Evolutionary conservation across 176 grass and related monocot species (phyloP), one percentile per base, ranked within the genome.

Genomic region (Oryza australiensis): DNA sequence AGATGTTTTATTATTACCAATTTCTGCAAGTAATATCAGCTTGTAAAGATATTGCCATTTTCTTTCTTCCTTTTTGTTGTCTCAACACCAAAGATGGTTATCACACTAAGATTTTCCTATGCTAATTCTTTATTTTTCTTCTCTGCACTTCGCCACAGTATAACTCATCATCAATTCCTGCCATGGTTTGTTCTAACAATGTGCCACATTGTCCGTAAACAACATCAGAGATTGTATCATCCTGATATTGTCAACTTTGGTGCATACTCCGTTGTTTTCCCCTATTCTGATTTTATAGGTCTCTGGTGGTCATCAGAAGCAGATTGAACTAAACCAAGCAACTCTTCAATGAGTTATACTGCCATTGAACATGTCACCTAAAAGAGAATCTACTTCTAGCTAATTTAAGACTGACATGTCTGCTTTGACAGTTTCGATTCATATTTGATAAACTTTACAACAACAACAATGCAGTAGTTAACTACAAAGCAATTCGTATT

Each of bases 311-410:
- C 4, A 65, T 26, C 7, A 30, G 2, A 66, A 32, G 38, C 23
- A n/a, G 37, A 65, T 46, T 66, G 40, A 78, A 78, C 38, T 27
- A 66, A 72, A 62, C 49, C 30, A 62, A 62, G 27, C 10, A 33
- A 23, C 24, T 32, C 12, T 9, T 42, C 23, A 77, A 18, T 63
- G 23, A 64, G 35, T 12, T 77, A 1, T 37, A 37, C 32, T 48
- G 67, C 34, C n/a, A 80, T 35, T 68, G 43, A 80, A 5, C 6
- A 68, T 46, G 49, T 68, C 12, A 5, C 22, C 29, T 8, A 68
- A 80, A 80, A 80, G 27, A 55, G 0, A 68, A 67, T 67, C 41
- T 79, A 8, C 33, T 46, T 79, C 66, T 67, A 20, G 43, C 64
- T 68, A 51, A 53, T 34, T 49, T 35, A 80, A 68, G 28, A 80